Conservation (phyloP, 75 land plant genomes). For the Pseudotsuga menziesii region DNA sequence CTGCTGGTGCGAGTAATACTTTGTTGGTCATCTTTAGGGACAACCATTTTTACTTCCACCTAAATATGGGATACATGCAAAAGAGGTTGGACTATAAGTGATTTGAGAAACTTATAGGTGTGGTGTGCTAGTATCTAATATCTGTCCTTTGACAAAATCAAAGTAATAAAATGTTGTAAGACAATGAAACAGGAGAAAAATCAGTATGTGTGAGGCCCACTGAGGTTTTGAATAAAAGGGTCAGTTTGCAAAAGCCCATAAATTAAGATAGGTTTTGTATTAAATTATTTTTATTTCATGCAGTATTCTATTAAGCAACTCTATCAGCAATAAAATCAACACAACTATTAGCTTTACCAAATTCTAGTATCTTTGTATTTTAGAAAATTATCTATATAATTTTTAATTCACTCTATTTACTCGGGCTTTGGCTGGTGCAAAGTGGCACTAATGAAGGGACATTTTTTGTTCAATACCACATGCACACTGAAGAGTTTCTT, state of each 20-base stretch:
- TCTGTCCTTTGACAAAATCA: not conserved
- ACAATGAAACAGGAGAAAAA: not conserved
- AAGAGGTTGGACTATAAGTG: not conserved
- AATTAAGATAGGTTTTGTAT: too few relatives aligned
- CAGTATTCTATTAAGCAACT: too few relatives aligned
- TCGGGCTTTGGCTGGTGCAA: too few relatives aligned
- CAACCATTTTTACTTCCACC: conserved; percentile 58
- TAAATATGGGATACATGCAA: not conserved
- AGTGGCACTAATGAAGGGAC: not conserved
- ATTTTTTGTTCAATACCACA: not conserved
- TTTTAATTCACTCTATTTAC: too few relatives aligned
- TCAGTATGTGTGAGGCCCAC: not conserved
- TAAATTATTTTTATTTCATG: too few relatives aligned
- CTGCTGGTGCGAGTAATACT: too few relatives aligned
- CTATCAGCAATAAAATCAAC: too few relatives aligned
- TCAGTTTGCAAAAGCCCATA: too few relatives aligned
- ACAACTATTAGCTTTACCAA: too few relatives aligned
- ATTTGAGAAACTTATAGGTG: not conserved
- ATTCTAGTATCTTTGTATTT: too few relatives aligned
- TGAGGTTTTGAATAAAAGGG: not conserved
- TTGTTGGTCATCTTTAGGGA: conserved; percentile 57
- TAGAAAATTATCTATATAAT: too few relatives aligned
- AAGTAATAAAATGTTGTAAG: not conserved
- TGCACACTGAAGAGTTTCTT: not conserved
- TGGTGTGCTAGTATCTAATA: not conserved